Evolutionary conservation across 192 early-diverging fungal species (phyloP), one percentile per base, ranked within the genome.

Genomic region (Chytriomyces confervae): DNA sequence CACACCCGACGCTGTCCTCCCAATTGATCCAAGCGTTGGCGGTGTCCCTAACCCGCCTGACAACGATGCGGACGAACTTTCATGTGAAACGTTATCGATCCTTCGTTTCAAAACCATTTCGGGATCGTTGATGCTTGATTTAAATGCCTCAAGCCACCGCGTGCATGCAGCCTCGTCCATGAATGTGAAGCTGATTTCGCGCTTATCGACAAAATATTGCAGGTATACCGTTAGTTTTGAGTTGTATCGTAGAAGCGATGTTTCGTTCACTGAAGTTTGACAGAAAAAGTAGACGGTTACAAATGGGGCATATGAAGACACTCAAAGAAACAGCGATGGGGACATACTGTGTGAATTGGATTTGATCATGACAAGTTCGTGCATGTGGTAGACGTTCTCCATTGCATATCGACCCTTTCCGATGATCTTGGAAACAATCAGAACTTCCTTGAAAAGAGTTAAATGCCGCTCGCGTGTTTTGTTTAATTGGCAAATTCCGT

Each of bases 401-500:
- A 86, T 43, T n/a, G 77, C 29, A 64, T 86, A 88, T 45, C 66
- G 64, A 18, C 76, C 78, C 18, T 75, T 79, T 50, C 71, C 66
- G 8, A 82, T 65, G 8, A 78, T 71, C 60, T 89, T 84, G 61
- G 83, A 89, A 6, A 89, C 79, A 36, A 89, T 48, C 57, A 89
- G 62, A 29, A 78, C 69, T 24, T 89, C 88, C 46, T 77, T 78
- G 66, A 85, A 89, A 1, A 89, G 66, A n/a, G 85, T 61, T 7
- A 86, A 69, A 67, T 84, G 84, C 61, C 86, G 76, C 23, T 89
- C 88, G 46, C 84, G 85, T 24, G 80, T 62, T 64, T 87, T 88
- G 49, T 83, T 79, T 27, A 79, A 47, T 18, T 75, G 47, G 50
- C 84, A 46, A 7, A 65, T 43, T 16, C 88, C 88, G 50, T 89